Conservation (phyloP, 164 flowering plant species). For the Cinnamomum micranthum region DNA sequence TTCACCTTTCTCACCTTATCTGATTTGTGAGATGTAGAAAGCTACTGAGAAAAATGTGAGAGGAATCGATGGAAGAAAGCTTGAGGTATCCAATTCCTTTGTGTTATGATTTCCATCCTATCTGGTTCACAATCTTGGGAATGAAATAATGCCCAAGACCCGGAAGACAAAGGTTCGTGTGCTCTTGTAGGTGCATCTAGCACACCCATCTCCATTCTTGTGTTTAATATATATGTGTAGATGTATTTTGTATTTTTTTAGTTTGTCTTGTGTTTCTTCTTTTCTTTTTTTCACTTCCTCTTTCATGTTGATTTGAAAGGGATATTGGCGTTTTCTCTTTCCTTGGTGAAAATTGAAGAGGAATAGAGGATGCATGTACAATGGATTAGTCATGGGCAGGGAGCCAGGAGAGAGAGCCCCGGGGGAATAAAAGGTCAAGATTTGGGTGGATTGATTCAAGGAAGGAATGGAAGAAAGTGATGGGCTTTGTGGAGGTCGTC, state of each 20-base stretch:
- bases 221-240: not conserved
- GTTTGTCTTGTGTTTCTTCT: not conserved
- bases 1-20: not conserved
- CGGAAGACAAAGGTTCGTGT: constrained; percentile 70
- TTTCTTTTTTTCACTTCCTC: not conserved
- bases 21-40: not conserved
- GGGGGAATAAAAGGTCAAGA: constrained; percentile 29
- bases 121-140: constrained; percentile 33
- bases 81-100: not conserved
- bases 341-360: not conserved
- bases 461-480: constrained; percentile 60
- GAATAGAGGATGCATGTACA: too few relatives aligned
- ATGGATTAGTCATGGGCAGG: too few relatives aligned
- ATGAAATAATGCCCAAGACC: constrained; percentile 34
- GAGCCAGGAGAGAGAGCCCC: too few relatives aligned
- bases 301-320: constrained; percentile 2
- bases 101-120: constrained; percentile 29
- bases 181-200: constrained; percentile 42
- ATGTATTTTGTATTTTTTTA: too few relatives aligned
- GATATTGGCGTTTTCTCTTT: not conserved
- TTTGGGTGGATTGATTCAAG: constrained; percentile 6
- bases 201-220: not conserved
- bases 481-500: constrained; percentile 28
- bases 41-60: not conserved
- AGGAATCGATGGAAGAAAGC: not conserved